phyloP scores from a whole-genome alignment of 108 stramenopile species.

The Epipyxis sp. region DNA sequence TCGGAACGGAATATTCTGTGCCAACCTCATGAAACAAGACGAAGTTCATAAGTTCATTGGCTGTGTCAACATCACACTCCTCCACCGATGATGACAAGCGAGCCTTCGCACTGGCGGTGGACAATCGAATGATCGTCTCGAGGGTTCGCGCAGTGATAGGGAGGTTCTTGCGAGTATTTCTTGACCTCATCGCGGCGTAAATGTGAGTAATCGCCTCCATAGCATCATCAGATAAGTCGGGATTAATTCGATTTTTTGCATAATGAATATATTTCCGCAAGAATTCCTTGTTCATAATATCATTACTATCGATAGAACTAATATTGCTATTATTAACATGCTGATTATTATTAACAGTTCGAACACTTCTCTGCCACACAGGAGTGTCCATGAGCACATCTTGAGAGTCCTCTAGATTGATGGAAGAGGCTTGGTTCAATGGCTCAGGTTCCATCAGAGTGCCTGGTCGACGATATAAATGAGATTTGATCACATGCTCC shows the following conservation, averaged over 20 bases:
- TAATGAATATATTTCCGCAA: slow-evolving; percentile 94
- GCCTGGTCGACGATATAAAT: slow-evolving; percentile 79
- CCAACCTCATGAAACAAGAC: slow-evolving; percentile 37
- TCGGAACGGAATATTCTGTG: not conserved
- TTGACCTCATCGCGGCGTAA: slow-evolving; percentile 89
- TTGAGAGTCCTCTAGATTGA: not conserved
- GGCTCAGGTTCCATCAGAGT: slow-evolving; percentile 63
- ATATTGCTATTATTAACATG: not conserved
- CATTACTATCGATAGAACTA: slow-evolving; percentile 31
- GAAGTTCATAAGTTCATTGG: slow-evolving; percentile 35
- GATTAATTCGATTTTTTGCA: slow-evolving; percentile 84
- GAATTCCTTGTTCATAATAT: slow-evolving; percentile 85
- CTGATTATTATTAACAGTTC: no score
- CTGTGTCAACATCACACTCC: slow-evolving; percentile 25
- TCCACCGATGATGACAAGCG: slow-evolving; percentile 40
- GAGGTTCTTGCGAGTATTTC: slow-evolving; percentile 54
- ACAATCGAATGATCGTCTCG: slow-evolving; percentile 95
- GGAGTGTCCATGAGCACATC: not conserved
- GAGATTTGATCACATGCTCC: slow-evolving; percentile 87
- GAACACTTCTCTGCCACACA: slow-evolving; percentile 17
- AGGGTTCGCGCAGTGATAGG: slow-evolving; percentile 91
- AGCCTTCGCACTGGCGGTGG: slow-evolving; percentile 92
- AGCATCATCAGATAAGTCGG: slow-evolving; percentile 83
- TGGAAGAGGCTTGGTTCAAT: slow-evolving; percentile 32
- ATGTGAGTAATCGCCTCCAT: slow-evolving; percentile 85